These are phyloP conservation scores for Raddia distichophylla DNA, from an alignment of 176 grass and related monocot genomes.

Conservation along the genomic window DNA sequence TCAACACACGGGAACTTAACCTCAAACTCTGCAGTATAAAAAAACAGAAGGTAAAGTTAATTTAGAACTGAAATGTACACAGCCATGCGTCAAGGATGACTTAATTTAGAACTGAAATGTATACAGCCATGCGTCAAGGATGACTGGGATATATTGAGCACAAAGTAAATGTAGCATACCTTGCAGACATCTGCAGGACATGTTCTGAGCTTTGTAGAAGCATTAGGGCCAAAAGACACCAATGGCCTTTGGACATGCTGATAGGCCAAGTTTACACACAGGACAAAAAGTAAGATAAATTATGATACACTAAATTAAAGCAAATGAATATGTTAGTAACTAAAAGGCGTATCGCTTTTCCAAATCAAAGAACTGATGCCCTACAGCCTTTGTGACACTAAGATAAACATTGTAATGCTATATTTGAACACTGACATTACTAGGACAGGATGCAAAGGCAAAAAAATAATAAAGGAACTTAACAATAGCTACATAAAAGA, in stretches of 20 bases:
- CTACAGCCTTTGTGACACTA: background rate
- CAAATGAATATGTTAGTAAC: slow-evolving; percentile 14
- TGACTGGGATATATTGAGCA: slow-evolving; percentile 12
- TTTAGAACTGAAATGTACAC: slow-evolving; percentile 29
- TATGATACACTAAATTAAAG: slow-evolving; percentile 10
- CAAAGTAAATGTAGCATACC: slow-evolving; percentile 56
- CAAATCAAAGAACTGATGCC: slow-evolving; percentile 26
- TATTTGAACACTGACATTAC: slow-evolving; percentile 2
- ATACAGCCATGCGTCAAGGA: background rate
- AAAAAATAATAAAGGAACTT: background rate
- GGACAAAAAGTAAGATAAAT: slow-evolving; percentile 23
- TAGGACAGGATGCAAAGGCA: background rate
- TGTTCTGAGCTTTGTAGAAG: slow-evolving; percentile 86
- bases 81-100: background rate
- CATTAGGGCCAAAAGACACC: slow-evolving; percentile 86
- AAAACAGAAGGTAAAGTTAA: slow-evolving; percentile 27
- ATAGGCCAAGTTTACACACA: slow-evolving; percentile 44
- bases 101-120: slow-evolving; percentile 32
- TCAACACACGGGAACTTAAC: slow-evolving; percentile 73
- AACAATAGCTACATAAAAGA: slow-evolving; percentile 13
- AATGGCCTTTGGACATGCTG: slow-evolving; percentile 90
- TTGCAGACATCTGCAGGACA: slow-evolving; percentile 85
- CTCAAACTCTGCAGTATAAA: slow-evolving; percentile 69
- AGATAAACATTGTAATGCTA: slow-evolving; percentile 5
- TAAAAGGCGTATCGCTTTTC: slow-evolving; percentile 12